Evolutionary conservation across 2,329 filamentous ascomycete species (phyloP).

Genomic region (Ustulina deusta): DNA sequence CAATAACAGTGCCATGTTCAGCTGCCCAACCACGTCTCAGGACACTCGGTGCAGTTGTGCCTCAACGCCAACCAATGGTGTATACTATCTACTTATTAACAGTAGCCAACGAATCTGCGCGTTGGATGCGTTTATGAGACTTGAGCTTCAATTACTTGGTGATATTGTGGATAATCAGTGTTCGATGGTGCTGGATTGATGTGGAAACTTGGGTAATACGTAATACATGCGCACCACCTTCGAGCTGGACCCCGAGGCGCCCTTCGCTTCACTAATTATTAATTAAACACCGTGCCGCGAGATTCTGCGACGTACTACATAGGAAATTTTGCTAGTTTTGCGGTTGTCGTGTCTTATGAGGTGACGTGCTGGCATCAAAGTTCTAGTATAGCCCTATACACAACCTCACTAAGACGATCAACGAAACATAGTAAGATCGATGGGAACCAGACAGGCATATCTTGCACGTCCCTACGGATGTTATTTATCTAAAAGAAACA

Average conservation of each 20-base stretch:
- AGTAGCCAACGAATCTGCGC: too few relatives aligned
- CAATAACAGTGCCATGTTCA: too few relatives aligned
- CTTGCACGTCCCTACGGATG: neutral
- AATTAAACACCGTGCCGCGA: neutral
- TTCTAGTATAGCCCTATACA: neutral
- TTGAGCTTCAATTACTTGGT: too few relatives aligned
- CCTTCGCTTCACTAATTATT: neutral
- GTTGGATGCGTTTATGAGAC: neutral
- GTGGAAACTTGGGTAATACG: neutral
- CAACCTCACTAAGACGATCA: neutral
- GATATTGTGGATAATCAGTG: neutral
- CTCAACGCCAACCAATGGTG: neutral
- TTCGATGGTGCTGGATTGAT: neutral
- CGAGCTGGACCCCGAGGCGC: neutral
- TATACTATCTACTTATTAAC: too few relatives aligned
- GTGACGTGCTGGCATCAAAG: too few relatives aligned
- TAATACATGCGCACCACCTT: too few relatives aligned
- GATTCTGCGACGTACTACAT: too few relatives aligned
- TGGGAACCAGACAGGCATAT: conserved; percentile 1
- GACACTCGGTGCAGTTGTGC: too few relatives aligned
- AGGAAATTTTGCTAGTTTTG: too few relatives aligned
- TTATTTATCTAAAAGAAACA: conserved; percentile 4
- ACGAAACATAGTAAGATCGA: neutral
- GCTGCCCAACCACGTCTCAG: too few relatives aligned
- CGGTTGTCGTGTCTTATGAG: too few relatives aligned